Percentiles rank a stretch among this genome's conserved stretches.
phyloP scores from a whole-genome alignment of 306 rosid genomes.

The Cucumis sativus region Cucumber_9930_V3 NC_026660.2:27974501-27975000 shows the following conservation, averaged over 20 bases:
- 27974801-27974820: background rate
- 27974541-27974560: background rate
- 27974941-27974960: background rate
- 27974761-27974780: background rate
- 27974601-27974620: background rate
- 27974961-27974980: background rate
- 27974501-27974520: background rate
- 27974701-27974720: background rate
- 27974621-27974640: background rate
- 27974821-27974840: background rate
- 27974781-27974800: background rate
- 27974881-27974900: constrained; percentile 2
- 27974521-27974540: background rate
- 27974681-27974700: background rate
- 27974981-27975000: background rate
- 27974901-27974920: background rate
- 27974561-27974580: background rate
- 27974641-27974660: background rate
- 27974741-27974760: background rate
- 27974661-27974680: constrained; percentile 5
- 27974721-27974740: background rate
- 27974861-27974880: constrained; percentile 5
- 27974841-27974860: background rate
- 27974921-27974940: background rate
- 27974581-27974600: background rate